phyloP scores from a whole-genome alignment of 2,329 filamentous ascomycete genomes.

The Sclerotinia trifoliorum region DNA sequence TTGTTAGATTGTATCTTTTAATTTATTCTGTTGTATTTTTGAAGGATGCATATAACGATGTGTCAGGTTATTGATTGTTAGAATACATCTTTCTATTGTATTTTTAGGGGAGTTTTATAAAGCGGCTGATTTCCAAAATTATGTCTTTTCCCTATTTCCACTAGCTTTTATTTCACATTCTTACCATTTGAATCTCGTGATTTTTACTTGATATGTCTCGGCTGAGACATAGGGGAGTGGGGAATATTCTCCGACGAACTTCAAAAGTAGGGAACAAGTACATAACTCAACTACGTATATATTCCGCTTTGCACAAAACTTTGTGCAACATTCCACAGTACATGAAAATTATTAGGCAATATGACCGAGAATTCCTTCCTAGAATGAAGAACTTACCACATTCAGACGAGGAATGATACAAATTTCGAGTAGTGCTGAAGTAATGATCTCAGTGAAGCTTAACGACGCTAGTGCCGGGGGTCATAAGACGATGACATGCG shows the following conservation, averaged over 20 bases:
- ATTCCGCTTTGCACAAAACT: background rate
- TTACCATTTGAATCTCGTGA: background rate
- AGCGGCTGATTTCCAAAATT: too few species aligned
- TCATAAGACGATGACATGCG: slow-evolving; percentile 22
- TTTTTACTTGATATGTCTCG: background rate
- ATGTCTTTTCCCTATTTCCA: background rate
- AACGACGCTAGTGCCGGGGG: background rate
- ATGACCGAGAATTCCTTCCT: slow-evolving; percentile 5
- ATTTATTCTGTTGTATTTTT: too few species aligned
- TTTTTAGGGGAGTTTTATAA: too few species aligned
- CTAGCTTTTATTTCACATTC: background rate
- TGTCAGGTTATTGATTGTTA: too few species aligned
- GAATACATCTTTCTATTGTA: too few species aligned
- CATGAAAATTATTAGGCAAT: background rate
- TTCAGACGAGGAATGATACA: slow-evolving; percentile 12
- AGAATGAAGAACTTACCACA: background rate
- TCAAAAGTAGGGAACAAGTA: background rate
- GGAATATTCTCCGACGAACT: background rate
- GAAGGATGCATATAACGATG: too few species aligned
- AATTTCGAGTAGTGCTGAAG: background rate
- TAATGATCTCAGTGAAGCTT: slow-evolving; percentile 8
- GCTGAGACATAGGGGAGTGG: background rate
- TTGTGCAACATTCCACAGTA: background rate
- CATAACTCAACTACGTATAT: background rate
- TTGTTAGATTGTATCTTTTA: too few species aligned